These are phyloP conservation scores for Scutellaria baicalensis DNA, from an alignment of 257 asterid species.

Conservation along the genomic window DNA sequence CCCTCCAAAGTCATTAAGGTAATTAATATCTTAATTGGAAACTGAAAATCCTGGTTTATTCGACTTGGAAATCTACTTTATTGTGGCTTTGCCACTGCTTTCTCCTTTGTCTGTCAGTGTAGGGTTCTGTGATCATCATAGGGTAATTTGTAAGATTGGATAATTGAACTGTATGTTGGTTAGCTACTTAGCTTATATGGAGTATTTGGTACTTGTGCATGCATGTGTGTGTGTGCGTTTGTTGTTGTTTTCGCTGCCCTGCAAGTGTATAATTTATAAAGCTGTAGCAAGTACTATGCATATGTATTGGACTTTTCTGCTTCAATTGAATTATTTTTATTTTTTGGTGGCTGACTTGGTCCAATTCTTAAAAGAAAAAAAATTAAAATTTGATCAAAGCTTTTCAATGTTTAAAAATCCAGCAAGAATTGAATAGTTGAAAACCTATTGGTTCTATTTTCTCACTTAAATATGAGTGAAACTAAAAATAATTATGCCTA, in stretches of 20 bases:
- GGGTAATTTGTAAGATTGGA: not conserved
- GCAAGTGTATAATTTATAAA: not conserved
- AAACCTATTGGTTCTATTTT: not conserved
- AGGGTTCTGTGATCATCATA: not conserved
- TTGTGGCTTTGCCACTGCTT: not conserved
- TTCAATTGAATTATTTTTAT: not conserved
- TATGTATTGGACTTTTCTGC: not conserved
- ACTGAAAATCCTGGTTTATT: not conserved
- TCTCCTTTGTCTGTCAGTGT: not conserved
- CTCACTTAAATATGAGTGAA: not conserved
- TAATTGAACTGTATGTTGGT: not conserved
- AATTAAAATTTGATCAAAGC: not conserved
- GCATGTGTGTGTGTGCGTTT: not conserved
- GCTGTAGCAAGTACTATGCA: not conserved
- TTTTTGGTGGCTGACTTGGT: not conserved
- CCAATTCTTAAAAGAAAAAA: not conserved
- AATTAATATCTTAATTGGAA: conserved; percentile 2
- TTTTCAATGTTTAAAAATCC: not conserved
- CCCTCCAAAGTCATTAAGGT: conserved; percentile 83
- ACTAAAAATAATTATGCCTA: not conserved
- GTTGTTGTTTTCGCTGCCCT: not conserved
- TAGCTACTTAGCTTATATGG: not conserved
- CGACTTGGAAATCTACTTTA: conserved; percentile 3
- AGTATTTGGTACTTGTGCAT: not conserved
- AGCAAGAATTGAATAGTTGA: not conserved